phyloP scores from a whole-genome alignment of 768 basidiomycete species.

The Sarcomyxa edulis region DNA sequence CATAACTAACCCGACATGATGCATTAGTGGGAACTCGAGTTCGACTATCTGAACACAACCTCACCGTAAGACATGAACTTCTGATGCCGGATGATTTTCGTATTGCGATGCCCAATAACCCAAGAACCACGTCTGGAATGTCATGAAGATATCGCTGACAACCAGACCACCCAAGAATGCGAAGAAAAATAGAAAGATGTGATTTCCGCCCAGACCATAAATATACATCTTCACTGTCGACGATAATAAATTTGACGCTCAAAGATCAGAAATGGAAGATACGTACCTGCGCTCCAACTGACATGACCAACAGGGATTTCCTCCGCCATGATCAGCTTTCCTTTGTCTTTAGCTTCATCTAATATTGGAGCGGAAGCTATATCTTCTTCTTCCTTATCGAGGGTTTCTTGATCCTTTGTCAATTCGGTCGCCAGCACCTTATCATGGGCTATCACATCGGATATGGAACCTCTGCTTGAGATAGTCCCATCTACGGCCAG shows the following conservation, averaged over 20 bases:
- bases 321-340: conserved; percentile 46
- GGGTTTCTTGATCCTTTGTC: conserved; percentile 31
- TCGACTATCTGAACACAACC: conserved; percentile 16
- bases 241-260: background rate
- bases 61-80: conserved; percentile 12
- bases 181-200: conserved; percentile 15
- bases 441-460: conserved; percentile 33
- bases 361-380: too few relatives aligned
- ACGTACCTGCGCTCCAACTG: conserved; percentile 22
- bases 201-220: conserved; percentile 15
- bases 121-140: conserved; percentile 18
- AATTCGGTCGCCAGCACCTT: conserved; percentile 40
- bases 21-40: background rate
- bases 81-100: conserved; percentile 11
- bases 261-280: background rate
- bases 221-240: conserved; percentile 20
- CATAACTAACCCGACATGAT: conserved; percentile 1
- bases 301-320: conserved; percentile 45
- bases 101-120: conserved; percentile 19
- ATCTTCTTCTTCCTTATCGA: conserved; percentile 14
- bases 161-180: conserved; percentile 11
- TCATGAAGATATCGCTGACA: conserved; percentile 9
- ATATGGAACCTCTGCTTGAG: conserved; percentile 35
- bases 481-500: conserved; percentile 40
- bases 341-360: conserved; percentile 21